phyloP scores from a whole-genome alignment of 768 basidiomycete species.

The Cystobasidiopsis lactophilus region DNA sequence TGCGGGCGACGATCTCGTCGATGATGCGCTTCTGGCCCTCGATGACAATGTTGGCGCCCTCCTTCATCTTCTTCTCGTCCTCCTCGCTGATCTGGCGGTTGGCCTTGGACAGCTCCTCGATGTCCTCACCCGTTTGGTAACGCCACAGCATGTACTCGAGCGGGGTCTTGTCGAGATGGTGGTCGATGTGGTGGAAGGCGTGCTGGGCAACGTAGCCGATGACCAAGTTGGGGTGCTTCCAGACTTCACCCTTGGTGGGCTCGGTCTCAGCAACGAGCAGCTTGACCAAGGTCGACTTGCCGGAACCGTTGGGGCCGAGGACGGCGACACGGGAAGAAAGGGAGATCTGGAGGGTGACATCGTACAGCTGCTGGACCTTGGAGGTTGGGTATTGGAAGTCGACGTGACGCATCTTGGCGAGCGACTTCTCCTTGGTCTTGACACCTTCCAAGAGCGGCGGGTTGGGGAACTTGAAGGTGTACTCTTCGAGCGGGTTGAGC shows the following conservation, averaged over 20 bases:
- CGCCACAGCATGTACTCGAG: conserved; percentile 97
- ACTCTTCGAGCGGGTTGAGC: conserved; percentile 46
- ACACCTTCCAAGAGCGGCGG: conserved; percentile 94
- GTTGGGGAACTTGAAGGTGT: conserved; percentile 77
- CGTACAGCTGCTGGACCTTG: conserved; percentile 53
- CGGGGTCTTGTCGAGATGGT: conserved; percentile 85
- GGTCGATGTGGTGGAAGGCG: conserved; percentile 52
- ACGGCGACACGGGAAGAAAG: conserved; percentile 95
- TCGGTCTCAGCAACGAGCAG: conserved; percentile 75
- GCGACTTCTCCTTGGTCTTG: conserved; percentile 29
- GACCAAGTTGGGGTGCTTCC: conserved; percentile 81
- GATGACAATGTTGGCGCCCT: conserved; percentile 70
- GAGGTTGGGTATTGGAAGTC: conserved; percentile 87
- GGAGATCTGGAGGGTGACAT: conserved; percentile 78
- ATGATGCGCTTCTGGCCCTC: conserved; percentile 80
- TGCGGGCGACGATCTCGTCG: conserved; percentile 43
- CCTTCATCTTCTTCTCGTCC: conserved; percentile 57
- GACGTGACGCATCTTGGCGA: conserved; percentile 77
- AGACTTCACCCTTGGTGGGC: conserved; percentile 78
- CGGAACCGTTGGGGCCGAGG: conserved; percentile 97
- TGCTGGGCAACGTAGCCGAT: conserved; percentile 97
- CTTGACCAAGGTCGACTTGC: conserved; percentile 90
- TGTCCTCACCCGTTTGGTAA: conserved; percentile 95
- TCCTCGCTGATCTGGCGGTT: conserved; percentile 67
- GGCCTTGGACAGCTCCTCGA: conserved; percentile 73